phyloP scores from a whole-genome alignment of 805 yeast species.

The Hemisphaericaspora nanyangensis region DNA sequence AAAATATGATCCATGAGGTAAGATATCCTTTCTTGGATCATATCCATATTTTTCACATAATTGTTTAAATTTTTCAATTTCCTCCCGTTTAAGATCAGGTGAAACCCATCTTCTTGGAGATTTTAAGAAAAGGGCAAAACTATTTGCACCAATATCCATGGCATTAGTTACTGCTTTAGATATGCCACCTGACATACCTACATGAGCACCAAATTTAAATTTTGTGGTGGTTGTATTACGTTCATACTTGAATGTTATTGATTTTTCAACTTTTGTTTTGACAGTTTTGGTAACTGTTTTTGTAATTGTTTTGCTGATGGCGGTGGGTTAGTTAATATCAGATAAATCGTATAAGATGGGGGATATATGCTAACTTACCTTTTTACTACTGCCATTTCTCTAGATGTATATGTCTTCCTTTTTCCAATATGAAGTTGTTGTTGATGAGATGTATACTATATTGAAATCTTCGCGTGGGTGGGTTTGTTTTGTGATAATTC shows the following conservation, averaged over 20 bases:
- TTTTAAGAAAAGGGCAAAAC: slow-evolving; percentile 88
- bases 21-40: slow-evolving; percentile 70
- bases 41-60: slow-evolving; percentile 62
- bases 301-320: slow-evolving; percentile 1
- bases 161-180: slow-evolving; percentile 60
- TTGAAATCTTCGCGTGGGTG: no score
- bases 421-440: no score
- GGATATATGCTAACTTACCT: no score
- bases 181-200: slow-evolving; percentile 77
- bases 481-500: no score
- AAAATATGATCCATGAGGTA: slow-evolving; percentile 94
- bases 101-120: slow-evolving; percentile 91
- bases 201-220: slow-evolving; percentile 83
- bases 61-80: slow-evolving; percentile 59
- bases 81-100: slow-evolving; percentile 66
- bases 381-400: no score
- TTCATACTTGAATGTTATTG: slow-evolving; percentile 15
- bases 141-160: slow-evolving; percentile 56
- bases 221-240: slow-evolving; percentile 10
- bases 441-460: no score
- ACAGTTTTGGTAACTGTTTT: slow-evolving; percentile 5
- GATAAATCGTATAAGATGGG: no score
- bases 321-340: neutral
- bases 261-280: slow-evolving; percentile 5
- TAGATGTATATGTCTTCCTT: no score